Evolutionary conservation across 352 stramenopile species (phyloP), one percentile per base, ranked within the genome.

Genomic region (Globisporangium iwayamae): DNA sequence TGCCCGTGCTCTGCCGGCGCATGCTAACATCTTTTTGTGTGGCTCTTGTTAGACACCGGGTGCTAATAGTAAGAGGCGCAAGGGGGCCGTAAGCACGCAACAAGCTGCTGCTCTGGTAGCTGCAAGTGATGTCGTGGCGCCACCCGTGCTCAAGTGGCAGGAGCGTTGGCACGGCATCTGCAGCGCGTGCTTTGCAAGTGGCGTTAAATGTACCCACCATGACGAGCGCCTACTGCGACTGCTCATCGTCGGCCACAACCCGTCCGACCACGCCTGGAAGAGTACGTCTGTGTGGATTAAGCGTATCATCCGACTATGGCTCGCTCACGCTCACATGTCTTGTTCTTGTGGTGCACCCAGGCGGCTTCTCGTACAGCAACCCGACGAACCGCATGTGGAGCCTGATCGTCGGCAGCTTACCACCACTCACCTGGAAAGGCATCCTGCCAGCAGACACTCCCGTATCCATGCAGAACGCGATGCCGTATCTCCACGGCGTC

Each of bases 381-480:
- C 90, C 90, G 10, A 94, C 69, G 22, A 97, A 97, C 66, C 85
- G 86, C 34, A 93, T 97, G 79, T 96, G 89, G 90, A 90, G 81
- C 53, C 63, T 97, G 51, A 66, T 97, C 16, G 89, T 81, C 28
- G 90, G 90, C 9, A 80, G 66, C 1, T 72, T 93, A 20, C 59
- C 79, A 5, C 68, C 79, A 41, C 66, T 78, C 3, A 73, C 72
- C 8, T 95, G 85, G 82, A 30, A 70, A 14, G 87, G 85, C 1
- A 78, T 96, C 11, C 28, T 96, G 11, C 83, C 84, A 7, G 56
- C 66, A 2, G 78, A 71, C 13, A 73, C 78, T n/a, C 75, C 60
- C 8, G 88, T 96, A 38, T 59, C 46, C 0, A 78, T 88, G 52
- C 88, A 96, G 62, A 96, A 96, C 56, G 68, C 71, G 14, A 75